Percentiles rank a stretch among this genome's conserved stretches.
These are phyloP conservation scores for Cutaneotrichosporon cavernicola DNA, from an alignment of 1,284 basidiomycete species.

Conservation along the genomic window DNA sequence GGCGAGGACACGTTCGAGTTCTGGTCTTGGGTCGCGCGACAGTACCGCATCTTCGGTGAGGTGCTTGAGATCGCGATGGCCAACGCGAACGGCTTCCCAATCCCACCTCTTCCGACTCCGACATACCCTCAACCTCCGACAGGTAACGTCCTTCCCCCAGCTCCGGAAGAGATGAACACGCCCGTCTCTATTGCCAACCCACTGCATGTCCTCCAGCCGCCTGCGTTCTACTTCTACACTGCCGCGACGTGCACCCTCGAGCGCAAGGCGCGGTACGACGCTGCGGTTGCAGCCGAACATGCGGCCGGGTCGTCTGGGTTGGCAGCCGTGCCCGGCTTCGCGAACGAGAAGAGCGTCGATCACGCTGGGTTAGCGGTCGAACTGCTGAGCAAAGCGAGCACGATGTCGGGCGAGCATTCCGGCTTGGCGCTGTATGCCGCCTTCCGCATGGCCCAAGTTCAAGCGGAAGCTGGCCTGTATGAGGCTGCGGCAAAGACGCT, in stretches of 20 bases:
- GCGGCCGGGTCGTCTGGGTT: slow-evolving; percentile 36
- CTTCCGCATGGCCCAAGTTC: slow-evolving; percentile 80
- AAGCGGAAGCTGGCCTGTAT: slow-evolving; percentile 61
- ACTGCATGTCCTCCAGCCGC: slow-evolving; percentile 69
- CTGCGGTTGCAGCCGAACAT: slow-evolving; percentile 60
- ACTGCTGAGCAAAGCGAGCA: slow-evolving; percentile 85
- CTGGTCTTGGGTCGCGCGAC: slow-evolving; percentile 93
- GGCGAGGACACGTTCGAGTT: slow-evolving; percentile 96
- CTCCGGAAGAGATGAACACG: slow-evolving; percentile 44
- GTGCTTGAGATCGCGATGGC: slow-evolving; percentile 76
- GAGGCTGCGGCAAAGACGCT: slow-evolving; percentile 84
- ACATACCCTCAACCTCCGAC: slow-evolving; percentile 21
- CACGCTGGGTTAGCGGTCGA: slow-evolving; percentile 78
- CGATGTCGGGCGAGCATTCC: slow-evolving; percentile 70
- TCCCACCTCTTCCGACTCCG: slow-evolving; percentile 17
- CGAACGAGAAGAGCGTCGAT: slow-evolving; percentile 85
- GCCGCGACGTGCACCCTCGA: slow-evolving; percentile 78
- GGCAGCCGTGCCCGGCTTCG: slow-evolving; percentile 57
- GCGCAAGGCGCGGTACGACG: slow-evolving; percentile 66
- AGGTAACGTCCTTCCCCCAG: slow-evolving; percentile 25
- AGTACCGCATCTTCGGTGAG: slow-evolving; percentile 88
- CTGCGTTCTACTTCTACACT: slow-evolving; percentile 86
- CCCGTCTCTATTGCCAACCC: slow-evolving; percentile 49
- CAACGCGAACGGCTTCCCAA: slow-evolving; percentile 59
- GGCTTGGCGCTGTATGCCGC: slow-evolving; percentile 77